Conservation (phyloP, 2,329 filamentous ascomycete species). For the Fonsecaea pedrosoi region DNA sequence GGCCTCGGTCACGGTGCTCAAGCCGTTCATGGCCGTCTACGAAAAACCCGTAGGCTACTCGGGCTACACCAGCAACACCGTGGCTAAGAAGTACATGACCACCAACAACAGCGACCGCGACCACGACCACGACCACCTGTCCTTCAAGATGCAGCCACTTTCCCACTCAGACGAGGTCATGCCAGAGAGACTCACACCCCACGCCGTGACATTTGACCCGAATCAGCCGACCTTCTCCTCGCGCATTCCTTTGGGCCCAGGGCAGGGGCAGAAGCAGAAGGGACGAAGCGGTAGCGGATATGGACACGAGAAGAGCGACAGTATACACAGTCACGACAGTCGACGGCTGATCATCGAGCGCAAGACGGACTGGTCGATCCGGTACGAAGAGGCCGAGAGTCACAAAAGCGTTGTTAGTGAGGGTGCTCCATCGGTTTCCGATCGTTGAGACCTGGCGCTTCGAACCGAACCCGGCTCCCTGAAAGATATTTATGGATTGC, state of each 20-base stretch:
- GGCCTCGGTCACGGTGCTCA: conserved; percentile 52
- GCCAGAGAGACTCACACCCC: not conserved
- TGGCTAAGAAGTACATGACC: conserved; percentile 15
- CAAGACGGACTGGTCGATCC: conserved; percentile 25
- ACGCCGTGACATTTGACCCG: conserved; percentile 1
- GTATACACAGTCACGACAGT: conserved; percentile 26
- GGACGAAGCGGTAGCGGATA: not conserved
- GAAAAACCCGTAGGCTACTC: conserved; percentile 23
- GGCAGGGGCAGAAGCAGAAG: not conserved
- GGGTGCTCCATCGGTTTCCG: conserved; percentile 11
- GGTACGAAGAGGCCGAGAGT: conserved; percentile 28
- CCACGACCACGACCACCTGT: conserved; percentile 4
- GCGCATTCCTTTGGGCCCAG: not conserved
- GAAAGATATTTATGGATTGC: not conserved
- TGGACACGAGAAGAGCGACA: conserved; percentile 13
- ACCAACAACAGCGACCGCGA: conserved; percentile 7
- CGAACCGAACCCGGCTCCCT: not conserved
- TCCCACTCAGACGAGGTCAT: conserved; percentile 8
- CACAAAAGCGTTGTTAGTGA: conserved; percentile 23
- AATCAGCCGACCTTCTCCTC: conserved; percentile 17
- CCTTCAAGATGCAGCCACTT: conserved; percentile 21
- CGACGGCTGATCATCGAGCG: conserved; percentile 24
- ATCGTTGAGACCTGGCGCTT: not conserved
- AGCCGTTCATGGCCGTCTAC: conserved; percentile 49
- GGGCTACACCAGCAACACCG: conserved; percentile 12